Percentiles rank a stretch among this genome's conserved stretches.
Conservation (phyloP, 768 basidiomycete genomes). For the Amanita fuliginea region DNA sequence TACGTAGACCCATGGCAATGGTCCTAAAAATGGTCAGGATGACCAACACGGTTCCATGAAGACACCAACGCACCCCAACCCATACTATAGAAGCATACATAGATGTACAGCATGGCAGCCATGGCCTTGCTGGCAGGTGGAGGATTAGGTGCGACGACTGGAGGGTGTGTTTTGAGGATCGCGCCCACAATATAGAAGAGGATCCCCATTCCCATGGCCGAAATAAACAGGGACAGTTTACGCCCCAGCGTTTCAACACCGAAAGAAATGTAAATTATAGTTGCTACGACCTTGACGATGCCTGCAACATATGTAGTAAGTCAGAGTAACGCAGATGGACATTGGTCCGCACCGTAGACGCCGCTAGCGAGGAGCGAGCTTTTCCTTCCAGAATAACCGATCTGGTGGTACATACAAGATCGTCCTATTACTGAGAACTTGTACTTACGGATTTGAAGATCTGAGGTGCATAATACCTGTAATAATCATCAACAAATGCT, state of each 20-base stretch:
- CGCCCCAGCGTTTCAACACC: constrained; percentile 61
- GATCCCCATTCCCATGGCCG: constrained; percentile 68
- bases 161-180: constrained; percentile 70
- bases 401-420: constrained; percentile 22
- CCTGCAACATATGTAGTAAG: constrained; percentile 11
- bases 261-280: constrained; percentile 54
- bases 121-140: constrained; percentile 62
- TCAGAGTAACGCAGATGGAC: not conserved
- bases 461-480: constrained; percentile 61
- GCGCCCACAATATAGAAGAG: constrained; percentile 81
- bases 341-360: constrained; percentile 34
- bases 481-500: not conserved
- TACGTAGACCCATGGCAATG: constrained; percentile 48
- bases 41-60: constrained; percentile 12
- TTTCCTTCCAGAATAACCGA: constrained; percentile 50
- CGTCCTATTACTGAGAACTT: not conserved
- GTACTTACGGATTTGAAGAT: constrained; percentile 52
- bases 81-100: constrained; percentile 82
- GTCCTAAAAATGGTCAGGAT: constrained; percentile 20
- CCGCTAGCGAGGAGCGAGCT: constrained; percentile 65
- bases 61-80: constrained; percentile 49
- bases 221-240: constrained; percentile 59
- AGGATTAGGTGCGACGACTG: constrained; percentile 27
- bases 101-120: constrained; percentile 82
- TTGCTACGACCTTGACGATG: constrained; percentile 59